Evolutionary conservation across 2,329 filamentous ascomycete species (phyloP).

Genomic region (Thielaviopsis euricoi): DNA sequence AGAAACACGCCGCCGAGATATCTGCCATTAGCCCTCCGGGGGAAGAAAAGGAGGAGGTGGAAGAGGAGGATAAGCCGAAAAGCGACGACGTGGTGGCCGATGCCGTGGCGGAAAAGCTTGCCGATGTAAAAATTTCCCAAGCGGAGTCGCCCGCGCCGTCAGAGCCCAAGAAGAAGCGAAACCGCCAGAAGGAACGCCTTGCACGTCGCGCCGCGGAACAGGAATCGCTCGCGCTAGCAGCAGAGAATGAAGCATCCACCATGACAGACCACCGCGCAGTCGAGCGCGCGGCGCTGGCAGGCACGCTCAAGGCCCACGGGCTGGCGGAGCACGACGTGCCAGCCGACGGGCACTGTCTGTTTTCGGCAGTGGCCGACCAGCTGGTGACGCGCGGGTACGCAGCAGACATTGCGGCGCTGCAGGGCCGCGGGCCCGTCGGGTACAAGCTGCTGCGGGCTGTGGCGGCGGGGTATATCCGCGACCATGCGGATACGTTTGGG

Average conservation of each 20-base stretch:
- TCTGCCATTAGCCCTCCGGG: constrained; percentile 20
- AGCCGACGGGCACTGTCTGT: constrained; percentile 89
- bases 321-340: constrained; percentile 64
- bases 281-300: constrained; percentile 56
- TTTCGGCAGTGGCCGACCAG: constrained; percentile 81
- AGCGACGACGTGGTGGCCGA: constrained; percentile 10
- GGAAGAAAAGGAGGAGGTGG: constrained; percentile 14
- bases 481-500: constrained; percentile 63
- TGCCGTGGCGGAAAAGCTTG: constrained; percentile 11
- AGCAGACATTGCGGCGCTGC: constrained; percentile 20
- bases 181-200: constrained; percentile 79
- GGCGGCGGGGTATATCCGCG: constrained; percentile 62
- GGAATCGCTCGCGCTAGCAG: constrained; percentile 39
- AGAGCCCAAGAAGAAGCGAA: constrained; percentile 51
- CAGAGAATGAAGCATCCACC: constrained; percentile 56
- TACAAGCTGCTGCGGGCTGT: constrained; percentile 54
- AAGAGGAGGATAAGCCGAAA: constrained; percentile 13
- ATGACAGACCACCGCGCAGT: constrained; percentile 57
- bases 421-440: constrained; percentile 16
- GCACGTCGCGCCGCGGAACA: constrained; percentile 78
- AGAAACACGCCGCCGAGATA: constrained; percentile 48
- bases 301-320: constrained; percentile 43
- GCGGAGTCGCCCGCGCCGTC: constrained; percentile 11
- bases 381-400: constrained; percentile 24
- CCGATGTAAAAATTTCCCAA: constrained; percentile 3